Base-by-base conservation (phyloP, 768 basidiomycete genomes). In the Asterophora lycoperdoides region DNA sequence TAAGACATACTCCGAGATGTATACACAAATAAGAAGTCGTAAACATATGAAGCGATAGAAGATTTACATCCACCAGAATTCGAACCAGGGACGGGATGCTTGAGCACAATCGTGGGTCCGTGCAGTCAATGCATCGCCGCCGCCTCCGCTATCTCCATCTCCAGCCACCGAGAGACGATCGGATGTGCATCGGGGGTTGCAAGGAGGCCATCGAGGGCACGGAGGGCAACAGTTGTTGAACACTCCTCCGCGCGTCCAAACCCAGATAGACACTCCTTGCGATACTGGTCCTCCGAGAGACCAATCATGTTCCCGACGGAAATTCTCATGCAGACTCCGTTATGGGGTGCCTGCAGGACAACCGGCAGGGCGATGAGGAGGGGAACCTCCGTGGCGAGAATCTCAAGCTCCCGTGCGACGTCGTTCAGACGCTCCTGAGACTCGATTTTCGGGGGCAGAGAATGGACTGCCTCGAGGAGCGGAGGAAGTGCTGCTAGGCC, bases 161-260 rank as follows among this genome's bases (percentile, higher is more conserved):
- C 74, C 38, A 83, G 57, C 80, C 80, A 83, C 30, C 67, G 64
- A n/a, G 66, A 60, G 5, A 79, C 64, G 20, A 71, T 52, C 9
- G 60, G 56, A 54, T 73, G 70, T 2, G 48, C 48, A 28, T 61
- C 56, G 5, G 63, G 60, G 38, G 63, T 62, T 18, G 51, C 54
- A 17, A 64, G 68, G 30, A 89, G 65, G 18, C 70, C 68, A 28
- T 83, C 74, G 29, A 82, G 65, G 34, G 87, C 70, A 18, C 76
- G 76, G 58, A 75, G 74, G 3, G 76, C 82, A 41, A 89, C 78
- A 4, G 76, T 67, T 17, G 66, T 66, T 37, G 81, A 80, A 55
- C 80, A 86, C 57, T 89, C 85, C 54, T 90, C 88, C 33, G 88
- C 89, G 46, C 86, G 72, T 11, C 83, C 80, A 61, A 90, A 91